A percentile compares a stretch with the other conserved stretches of the same genome.
Evolutionary conservation across 768 basidiomycete genomes (phyloP).

Genomic region (Ephemerocybe angulata): DNA sequence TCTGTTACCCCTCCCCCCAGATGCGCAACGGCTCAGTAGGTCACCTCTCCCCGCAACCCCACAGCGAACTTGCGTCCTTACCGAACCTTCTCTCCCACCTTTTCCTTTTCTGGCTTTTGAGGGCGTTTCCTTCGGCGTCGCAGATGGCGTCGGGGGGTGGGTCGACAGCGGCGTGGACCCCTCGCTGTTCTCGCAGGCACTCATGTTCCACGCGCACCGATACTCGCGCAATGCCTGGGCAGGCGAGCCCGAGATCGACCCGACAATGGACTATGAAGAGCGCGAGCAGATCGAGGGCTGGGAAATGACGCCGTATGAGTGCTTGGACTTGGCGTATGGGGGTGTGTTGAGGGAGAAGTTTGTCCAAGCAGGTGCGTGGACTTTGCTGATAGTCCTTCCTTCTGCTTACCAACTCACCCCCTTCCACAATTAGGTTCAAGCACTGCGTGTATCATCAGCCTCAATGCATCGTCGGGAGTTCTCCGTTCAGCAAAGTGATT

Average conservation of each 20-base stretch:
- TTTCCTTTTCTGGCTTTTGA: slow-evolving; percentile 33
- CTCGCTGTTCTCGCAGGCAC: slow-evolving; percentile 82
- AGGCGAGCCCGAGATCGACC: slow-evolving; percentile 80
- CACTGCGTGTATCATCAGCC: slow-evolving; percentile 71
- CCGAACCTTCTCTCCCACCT: slow-evolving; percentile 8
- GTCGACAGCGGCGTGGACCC: slow-evolving; percentile 79
- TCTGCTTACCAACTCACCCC: not conserved
- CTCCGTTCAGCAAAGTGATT: slow-evolving; percentile 76
- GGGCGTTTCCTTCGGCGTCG: slow-evolving; percentile 80
- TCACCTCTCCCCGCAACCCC: slow-evolving; percentile 21
- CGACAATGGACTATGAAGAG: slow-evolving; percentile 69
- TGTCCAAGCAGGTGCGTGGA: slow-evolving; percentile 60
- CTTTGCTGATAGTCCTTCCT: slow-evolving; percentile 15
- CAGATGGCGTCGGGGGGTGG: slow-evolving; percentile 96
- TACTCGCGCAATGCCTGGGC: slow-evolving; percentile 74
- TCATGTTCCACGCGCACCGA: slow-evolving; percentile 83
- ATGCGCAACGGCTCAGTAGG: slow-evolving; percentile 76
- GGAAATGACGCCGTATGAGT: slow-evolving; percentile 71
- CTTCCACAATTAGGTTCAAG: slow-evolving; percentile 59
- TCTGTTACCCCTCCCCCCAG: slow-evolving; percentile 30
- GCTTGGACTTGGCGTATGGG: slow-evolving; percentile 67
- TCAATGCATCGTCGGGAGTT: slow-evolving; percentile 72
- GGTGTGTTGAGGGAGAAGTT: slow-evolving; percentile 65
- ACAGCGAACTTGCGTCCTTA: slow-evolving; percentile 6
- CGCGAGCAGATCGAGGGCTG: slow-evolving; percentile 66